A percentile compares a stretch with the other conserved stretches of the same genome.
Evolutionary conservation across 139 green algal genomes (phyloP).

Genomic region (Chlamydomonas sphaeroides): DNA sequence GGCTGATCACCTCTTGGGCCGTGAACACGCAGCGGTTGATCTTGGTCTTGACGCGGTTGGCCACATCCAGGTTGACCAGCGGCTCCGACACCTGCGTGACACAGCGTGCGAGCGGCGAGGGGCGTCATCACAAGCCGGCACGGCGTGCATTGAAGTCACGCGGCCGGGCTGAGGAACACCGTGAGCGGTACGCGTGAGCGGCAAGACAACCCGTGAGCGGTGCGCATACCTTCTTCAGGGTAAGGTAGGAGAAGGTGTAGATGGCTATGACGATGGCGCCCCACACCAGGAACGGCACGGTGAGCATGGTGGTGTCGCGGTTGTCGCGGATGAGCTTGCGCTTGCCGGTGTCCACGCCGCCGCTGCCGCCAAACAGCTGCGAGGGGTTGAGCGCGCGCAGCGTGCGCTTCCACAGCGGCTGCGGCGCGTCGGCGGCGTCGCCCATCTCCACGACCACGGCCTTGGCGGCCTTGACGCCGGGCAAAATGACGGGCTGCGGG

Average conservation of each 20-base stretch:
- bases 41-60: constrained; percentile 47
- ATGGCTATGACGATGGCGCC: constrained; percentile 47
- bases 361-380: neutral
- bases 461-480: constrained; percentile 33
- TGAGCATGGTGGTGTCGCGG: constrained; percentile 30
- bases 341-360: constrained; percentile 36
- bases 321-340: constrained; percentile 49
- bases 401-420: constrained; percentile 34
- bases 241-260: constrained; percentile 49
- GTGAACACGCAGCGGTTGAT: constrained; percentile 31
- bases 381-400: neutral
- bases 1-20: constrained; percentile 41
- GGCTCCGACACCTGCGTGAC: constrained; percentile 27
- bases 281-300: constrained; percentile 46
- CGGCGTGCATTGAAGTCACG: no score
- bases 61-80: constrained; percentile 43
- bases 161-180: no score
- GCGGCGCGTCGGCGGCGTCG: neutral
- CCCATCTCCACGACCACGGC: constrained; percentile 39
- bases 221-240: constrained; percentile 29
- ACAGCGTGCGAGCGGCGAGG: no score
- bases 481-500: constrained; percentile 31
- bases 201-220: no score
- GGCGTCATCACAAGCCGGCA: no score
- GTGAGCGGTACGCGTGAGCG: no score